phyloP scores from a whole-genome alignment of 768 basidiomycete species.

The Pisolithus marmoratus region DNA sequence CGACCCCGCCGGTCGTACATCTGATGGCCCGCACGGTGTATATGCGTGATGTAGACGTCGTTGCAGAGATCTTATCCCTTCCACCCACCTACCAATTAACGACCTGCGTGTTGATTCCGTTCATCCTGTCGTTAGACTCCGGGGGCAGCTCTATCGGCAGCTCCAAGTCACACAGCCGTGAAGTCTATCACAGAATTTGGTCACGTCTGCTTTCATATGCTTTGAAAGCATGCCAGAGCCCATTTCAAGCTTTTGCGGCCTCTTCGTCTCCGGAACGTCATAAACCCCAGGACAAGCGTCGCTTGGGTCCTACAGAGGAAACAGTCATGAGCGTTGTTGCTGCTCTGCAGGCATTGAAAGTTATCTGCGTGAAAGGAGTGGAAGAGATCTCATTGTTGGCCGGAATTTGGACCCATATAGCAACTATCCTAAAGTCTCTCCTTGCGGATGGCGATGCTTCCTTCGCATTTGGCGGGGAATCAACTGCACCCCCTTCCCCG shows the following conservation, averaged over 20 bases:
- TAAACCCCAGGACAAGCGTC: constrained; percentile 38
- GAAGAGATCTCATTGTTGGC: constrained; percentile 53
- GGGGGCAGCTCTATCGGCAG: constrained; percentile 37
- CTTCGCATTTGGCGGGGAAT: constrained; percentile 47
- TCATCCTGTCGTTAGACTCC: constrained; percentile 46
- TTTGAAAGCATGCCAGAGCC: constrained; percentile 45
- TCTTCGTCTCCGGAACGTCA: constrained; percentile 33
- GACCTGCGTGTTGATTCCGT: constrained; percentile 58
- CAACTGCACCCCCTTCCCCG: constrained; percentile 48
- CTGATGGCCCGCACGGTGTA: constrained; percentile 42
- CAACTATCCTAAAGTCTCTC: constrained; percentile 42
- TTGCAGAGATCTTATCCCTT: constrained; percentile 52
- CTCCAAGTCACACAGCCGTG: constrained; percentile 43
- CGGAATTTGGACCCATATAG: constrained; percentile 62
- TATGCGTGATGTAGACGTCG: constrained; percentile 46
- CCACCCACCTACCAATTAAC: constrained; percentile 55
- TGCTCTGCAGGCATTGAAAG: constrained; percentile 62
- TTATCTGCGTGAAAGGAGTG: constrained; percentile 57
- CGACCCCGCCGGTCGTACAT: constrained; percentile 30
- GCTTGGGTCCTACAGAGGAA: constrained; percentile 13
- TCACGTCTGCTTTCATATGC: constrained; percentile 54
- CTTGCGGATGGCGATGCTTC: constrained; percentile 55
- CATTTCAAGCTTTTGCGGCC: constrained; percentile 19
- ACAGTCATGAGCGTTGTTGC: constrained; percentile 34
- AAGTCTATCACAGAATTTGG: constrained; percentile 48